Conservation (phyloP, 176 grass and related monocot species). For the Oropetium thomaeum region DNA sequence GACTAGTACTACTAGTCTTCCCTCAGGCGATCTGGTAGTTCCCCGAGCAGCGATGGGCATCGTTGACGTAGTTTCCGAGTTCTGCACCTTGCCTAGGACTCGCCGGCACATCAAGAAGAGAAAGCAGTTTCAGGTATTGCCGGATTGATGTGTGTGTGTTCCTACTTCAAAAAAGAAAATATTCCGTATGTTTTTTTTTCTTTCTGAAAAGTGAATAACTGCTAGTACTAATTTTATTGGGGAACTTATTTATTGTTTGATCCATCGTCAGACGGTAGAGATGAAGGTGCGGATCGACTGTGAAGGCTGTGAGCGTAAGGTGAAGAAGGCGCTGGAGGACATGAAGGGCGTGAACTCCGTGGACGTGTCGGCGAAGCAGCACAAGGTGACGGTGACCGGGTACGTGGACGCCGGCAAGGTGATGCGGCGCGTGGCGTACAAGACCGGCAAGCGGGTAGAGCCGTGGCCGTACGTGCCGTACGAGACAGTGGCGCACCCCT, state of each 20-base stretch:
- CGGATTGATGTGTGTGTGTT: background rate
- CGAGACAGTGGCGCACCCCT: constrained; percentile 70
- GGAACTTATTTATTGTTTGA: background rate
- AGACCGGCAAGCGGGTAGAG: constrained; percentile 77
- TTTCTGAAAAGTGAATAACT: background rate
- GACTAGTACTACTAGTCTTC: too few species aligned
- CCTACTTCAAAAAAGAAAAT: too few species aligned
- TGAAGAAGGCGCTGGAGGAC: constrained; percentile 59
- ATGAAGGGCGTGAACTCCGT: constrained; percentile 69
- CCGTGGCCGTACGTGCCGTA: constrained; percentile 86
- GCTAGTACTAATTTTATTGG: background rate
- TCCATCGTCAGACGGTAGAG: constrained; percentile 72
- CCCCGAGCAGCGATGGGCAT: constrained; percentile 29
- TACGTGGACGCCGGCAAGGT: constrained; percentile 73
- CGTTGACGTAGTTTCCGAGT: constrained; percentile 51
- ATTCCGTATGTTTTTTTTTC: background rate
- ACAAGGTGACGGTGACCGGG: constrained; percentile 77
- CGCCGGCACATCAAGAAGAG: constrained; percentile 48
- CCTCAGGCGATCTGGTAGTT: background rate
- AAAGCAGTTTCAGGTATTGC: constrained; percentile 45
- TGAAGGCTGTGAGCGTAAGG: constrained; percentile 88
- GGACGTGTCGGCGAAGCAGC: constrained; percentile 57
- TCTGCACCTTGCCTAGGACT: constrained; percentile 32
- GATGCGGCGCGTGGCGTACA: constrained; percentile 54
- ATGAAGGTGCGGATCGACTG: constrained; percentile 96